Evolutionary conservation across 2,329 filamentous ascomycete species (phyloP).

Genomic region (Fusarium sp.): DNA sequence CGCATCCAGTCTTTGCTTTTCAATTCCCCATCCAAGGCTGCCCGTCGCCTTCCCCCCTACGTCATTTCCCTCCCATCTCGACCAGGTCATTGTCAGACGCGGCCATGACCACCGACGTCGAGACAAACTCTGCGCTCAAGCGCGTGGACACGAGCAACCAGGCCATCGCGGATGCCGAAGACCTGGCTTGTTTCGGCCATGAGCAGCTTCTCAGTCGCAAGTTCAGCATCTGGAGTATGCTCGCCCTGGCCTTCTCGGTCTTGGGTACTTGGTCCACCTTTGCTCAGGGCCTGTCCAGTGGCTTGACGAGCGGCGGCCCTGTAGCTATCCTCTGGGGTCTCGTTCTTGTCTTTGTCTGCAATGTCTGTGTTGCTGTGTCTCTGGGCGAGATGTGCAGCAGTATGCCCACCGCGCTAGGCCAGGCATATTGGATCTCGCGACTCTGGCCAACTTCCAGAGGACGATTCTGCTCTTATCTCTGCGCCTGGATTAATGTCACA

Average conservation of each 20-base stretch:
- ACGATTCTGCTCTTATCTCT: slow-evolving; percentile 66
- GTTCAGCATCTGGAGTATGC: slow-evolving; percentile 68
- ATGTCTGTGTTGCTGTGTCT: slow-evolving; percentile 65
- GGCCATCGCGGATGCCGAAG: slow-evolving; percentile 51
- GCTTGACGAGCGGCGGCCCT: slow-evolving; percentile 66
- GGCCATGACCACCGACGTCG: slow-evolving; percentile 43
- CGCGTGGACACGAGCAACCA: slow-evolving; percentile 40
- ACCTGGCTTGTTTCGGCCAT: slow-evolving; percentile 57
- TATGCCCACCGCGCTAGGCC: slow-evolving; percentile 71
- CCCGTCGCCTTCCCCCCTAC: slow-evolving; percentile 35
- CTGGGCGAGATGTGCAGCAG: slow-evolving; percentile 67
- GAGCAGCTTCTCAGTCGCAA: slow-evolving; percentile 56
- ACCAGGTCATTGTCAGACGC: slow-evolving; percentile 37
- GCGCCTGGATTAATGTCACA: slow-evolving; percentile 71
- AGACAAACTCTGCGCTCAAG: slow-evolving; percentile 42
- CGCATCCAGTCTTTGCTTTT: neutral
- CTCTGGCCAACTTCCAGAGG: slow-evolving; percentile 55
- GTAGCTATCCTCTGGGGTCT: slow-evolving; percentile 68
- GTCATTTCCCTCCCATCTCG: slow-evolving; percentile 23
- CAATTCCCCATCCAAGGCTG: slow-evolving; percentile 21
- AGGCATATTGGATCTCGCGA: slow-evolving; percentile 66
- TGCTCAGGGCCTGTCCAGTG: slow-evolving; percentile 61
- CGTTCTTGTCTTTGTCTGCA: slow-evolving; percentile 63
- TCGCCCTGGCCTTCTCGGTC: slow-evolving; percentile 68
- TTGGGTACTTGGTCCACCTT: slow-evolving; percentile 70